These are phyloP conservation scores for Chrysosporium queenslandicum DNA, from an alignment of 2,329 filamentous ascomycete genomes.

Conservation along the genomic window DNA sequence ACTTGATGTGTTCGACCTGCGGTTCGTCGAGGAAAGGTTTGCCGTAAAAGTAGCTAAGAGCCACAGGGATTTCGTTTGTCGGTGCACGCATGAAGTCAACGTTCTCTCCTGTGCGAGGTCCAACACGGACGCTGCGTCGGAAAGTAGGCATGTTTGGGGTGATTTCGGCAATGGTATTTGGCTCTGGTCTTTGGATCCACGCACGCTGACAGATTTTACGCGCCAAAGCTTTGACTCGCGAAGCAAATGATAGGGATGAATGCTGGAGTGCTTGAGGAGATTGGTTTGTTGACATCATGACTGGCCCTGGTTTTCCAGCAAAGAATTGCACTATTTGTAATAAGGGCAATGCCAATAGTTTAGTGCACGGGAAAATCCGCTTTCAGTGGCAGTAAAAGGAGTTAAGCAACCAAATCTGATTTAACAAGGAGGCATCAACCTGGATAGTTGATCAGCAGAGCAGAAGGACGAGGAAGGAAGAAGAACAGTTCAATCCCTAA, in stretches of 20 bases:
- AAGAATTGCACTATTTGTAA: not conserved
- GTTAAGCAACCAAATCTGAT: not conserved
- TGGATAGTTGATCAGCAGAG: not conserved
- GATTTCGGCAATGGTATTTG: not conserved
- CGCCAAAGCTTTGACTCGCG: not conserved
- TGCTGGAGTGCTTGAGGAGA: not conserved
- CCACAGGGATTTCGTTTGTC: conserved; percentile 7
- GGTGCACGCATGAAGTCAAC: not conserved
- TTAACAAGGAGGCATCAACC: not conserved
- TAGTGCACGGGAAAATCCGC: not conserved
- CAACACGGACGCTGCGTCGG: not conserved
- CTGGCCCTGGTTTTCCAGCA: not conserved
- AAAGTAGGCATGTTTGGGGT: not conserved
- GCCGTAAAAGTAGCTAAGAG: conserved; percentile 17
- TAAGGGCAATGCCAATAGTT: not conserved
- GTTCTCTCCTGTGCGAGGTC: not conserved
- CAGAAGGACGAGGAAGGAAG: not conserved
- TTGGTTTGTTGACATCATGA: conserved; percentile 4
- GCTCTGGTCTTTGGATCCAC: not conserved
- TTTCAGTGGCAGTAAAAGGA: not conserved
- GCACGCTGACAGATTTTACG: not conserved
- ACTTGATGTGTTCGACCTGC: conserved; percentile 12
- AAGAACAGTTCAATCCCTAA: not conserved
- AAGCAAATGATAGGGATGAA: not conserved
- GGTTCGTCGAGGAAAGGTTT: conserved; percentile 4